phyloP scores from a whole-genome alignment of 768 basidiomycete genomes.

The Tricholoma saponaceum region DNA sequence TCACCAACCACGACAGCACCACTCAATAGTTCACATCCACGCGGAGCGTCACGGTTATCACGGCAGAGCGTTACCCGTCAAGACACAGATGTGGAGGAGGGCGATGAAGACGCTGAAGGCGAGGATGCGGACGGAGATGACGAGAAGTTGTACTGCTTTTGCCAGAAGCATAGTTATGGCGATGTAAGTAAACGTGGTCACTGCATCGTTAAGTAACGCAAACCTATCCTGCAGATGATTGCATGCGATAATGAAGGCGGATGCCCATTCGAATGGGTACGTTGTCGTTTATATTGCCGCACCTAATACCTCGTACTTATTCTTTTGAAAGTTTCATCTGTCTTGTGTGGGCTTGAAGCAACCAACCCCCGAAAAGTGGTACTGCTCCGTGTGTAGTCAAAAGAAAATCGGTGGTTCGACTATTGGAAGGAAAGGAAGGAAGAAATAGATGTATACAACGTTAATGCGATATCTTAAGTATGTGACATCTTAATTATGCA shows the following conservation, averaged over 20 bases:
- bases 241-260: conserved; percentile 64
- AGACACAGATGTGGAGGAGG: conserved; percentile 33
- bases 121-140: conserved; percentile 44
- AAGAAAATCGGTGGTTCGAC: conserved; percentile 21
- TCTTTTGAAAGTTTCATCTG: conserved; percentile 49
- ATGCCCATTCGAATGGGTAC: conserved; percentile 70
- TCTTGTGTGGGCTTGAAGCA: conserved; percentile 54
- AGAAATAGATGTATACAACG: conserved; percentile 12
- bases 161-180: conserved; percentile 46
- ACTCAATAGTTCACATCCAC: conserved; percentile 25
- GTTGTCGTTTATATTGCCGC: conserved; percentile 15
- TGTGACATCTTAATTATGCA: background rate
- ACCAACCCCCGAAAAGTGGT: conserved; percentile 49
- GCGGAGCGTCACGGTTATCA: conserved; percentile 43
- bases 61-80: conserved; percentile 35
- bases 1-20: conserved; percentile 36
- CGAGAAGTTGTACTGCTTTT: conserved; percentile 47
- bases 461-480: background rate
- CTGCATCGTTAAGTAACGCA: background rate
- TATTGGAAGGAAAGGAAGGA: conserved; percentile 20
- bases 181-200: conserved; percentile 31
- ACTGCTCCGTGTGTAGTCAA: conserved; percentile 43
- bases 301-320: background rate
- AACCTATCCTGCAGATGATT: conserved; percentile 48
- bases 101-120: conserved; percentile 37